Evolutionary conservation across 345 rosid species (phyloP), one percentile per base, ranked within the genome.

Genomic region (Rhizophora apiculata): DNA sequence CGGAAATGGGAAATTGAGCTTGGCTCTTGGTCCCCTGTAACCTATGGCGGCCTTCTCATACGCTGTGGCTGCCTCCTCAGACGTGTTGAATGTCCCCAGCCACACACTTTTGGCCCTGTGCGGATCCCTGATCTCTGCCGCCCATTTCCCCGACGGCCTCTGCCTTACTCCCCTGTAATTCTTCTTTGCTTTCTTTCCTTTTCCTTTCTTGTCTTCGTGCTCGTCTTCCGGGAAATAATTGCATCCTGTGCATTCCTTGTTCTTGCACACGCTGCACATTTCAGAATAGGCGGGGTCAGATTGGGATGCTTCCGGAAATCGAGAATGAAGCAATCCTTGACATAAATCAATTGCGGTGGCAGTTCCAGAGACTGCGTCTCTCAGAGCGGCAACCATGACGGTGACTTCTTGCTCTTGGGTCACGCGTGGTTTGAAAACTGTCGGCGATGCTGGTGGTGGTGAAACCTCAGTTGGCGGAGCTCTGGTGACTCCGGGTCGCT

Each of bases 141-240:
- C 97, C 86, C 96, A 95, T 70, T 91, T 95, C 0, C 99, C 98
- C 98, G 97, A 95, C 2, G 99, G 99, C 80, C 98, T 80, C 77
- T 92, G 99, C 75, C 99, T 88, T 62, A 92, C 99, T 48, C 99
- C 99, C 68, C 99, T 83, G 91, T 74, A 95, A 27, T 85, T 90
- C 81, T 85, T 95, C 81, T 84, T 89, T 69, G 18, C 81, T 71
- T 80, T 73, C 77, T 73, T 18, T 77, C 70, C 72, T 74, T 37
- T 63, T 73, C 74, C 56, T 59, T 59, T 64, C 21, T 39, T 31
- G 6, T 19, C 63, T 43, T 60, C 66, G 37, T 76, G 69, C 46
- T 76, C 76, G 64, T 80, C 80, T 72, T 92, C 86, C 81, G 87
- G 78, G 87, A 95, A 95, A 82, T 82, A 82, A 39, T 86, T 56